A percentile compares a stretch with the other conserved stretches of the same genome.
These are phyloP conservation scores for Clausena lansium DNA, from an alignment of 345 rosid genomes.

Conservation along the genomic window DNA sequence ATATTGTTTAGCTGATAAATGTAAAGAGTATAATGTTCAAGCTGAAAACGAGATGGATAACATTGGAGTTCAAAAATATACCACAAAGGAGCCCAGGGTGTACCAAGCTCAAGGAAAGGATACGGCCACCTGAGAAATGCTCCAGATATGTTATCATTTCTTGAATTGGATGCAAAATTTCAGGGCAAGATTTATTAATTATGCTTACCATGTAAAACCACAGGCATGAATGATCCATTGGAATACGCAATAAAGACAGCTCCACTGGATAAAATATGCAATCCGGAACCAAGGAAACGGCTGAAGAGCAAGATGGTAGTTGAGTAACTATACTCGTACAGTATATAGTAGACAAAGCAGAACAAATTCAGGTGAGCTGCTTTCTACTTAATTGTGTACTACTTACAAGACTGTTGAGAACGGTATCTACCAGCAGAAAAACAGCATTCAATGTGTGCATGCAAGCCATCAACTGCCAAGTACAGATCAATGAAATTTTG, in stretches of 20 bases:
- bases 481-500: not conserved
- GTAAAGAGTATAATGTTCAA: not conserved
- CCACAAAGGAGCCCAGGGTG: conserved; percentile 79
- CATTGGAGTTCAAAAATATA: conserved; percentile 13
- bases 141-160: not conserved
- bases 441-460: conserved; percentile 71
- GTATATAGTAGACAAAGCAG: not conserved
- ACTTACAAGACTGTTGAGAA: conserved; percentile 76
- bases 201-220: conserved; percentile 69
- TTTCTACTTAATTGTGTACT: not conserved
- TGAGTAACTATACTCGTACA: no score
- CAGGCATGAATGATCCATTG: conserved; percentile 87
- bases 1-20: not conserved
- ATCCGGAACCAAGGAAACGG: conserved; percentile 84
- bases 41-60: not conserved
- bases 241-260: conserved; percentile 67
- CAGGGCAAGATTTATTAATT: not conserved
- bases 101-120: conserved; percentile 68
- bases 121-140: conserved; percentile 80
- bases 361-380: not conserved
- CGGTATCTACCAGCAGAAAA: conserved; percentile 59
- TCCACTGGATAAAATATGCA: conserved; percentile 77
- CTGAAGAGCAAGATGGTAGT: conserved; percentile 28
- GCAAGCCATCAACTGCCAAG: conserved; percentile 73
- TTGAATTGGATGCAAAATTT: not conserved